Evolutionary conservation across 1,284 basidiomycete genomes (phyloP), one percentile per base, ranked within the genome.

Genomic region (Sanguinoderma infundibulare): DNA sequence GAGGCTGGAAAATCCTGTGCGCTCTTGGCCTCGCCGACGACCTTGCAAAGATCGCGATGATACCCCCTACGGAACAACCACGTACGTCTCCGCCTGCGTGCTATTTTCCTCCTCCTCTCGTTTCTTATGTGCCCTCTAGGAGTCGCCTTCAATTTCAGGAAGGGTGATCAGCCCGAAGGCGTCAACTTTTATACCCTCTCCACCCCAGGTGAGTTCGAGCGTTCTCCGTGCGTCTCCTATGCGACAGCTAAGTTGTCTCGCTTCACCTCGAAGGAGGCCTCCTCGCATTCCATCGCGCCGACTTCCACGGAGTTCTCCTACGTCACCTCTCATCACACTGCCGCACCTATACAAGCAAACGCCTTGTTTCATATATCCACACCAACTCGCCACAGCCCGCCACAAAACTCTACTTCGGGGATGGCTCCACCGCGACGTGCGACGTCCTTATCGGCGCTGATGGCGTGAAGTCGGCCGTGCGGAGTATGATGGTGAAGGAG

Each of bases 361-460:
- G 77, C 35, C 73, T 84, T 8, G 64, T 73, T 5, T 74, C 75
- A 0, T 83, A 79, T 64, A 65, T 60, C 12, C 76, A 80, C 24
- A 28, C 36, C 34, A 40, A 14, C 22, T 38, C 53, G 5, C 51
- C 58, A 20, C 32, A 64, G 12, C 32, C 64, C 5, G 49, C 49
- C 49, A 51, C 49, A 8, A 51, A 51, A 8, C 66, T 85, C n/a
- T 61, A 70, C 14, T 85, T 86, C 64, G 50, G 72, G 5, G 81
- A 85, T 59, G 82, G 80, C 3, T 71, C 77, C 1, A 72, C 71
- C 0, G 76, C 79, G 2, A 69, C 72, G 3, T 82, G 79, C 64
- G 82, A 85, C 60, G 47, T 85, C 12, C 75, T 85, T 17, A 71
- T 85, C 26, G 84, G 82, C 28, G 81, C 82, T 0, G 83, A 86